Evolutionary conservation across 2,329 filamentous ascomycete species (phyloP).

Genomic region (Rhynchosporium graminicola): DNA sequence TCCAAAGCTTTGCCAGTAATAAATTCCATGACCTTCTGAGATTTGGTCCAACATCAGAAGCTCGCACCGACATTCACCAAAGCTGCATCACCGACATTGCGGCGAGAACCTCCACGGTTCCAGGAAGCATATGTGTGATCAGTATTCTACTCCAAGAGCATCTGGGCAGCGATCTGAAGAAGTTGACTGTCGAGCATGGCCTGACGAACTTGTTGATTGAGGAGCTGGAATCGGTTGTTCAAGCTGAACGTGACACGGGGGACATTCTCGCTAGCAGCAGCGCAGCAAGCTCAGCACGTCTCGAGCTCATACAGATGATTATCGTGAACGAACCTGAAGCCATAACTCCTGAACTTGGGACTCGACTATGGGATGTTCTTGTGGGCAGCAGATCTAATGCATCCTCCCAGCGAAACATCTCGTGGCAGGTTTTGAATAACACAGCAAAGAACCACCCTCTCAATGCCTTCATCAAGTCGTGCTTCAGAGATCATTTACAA

Average conservation of each 20-base stretch:
- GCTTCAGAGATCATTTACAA: constrained; percentile 59
- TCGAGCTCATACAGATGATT: constrained; percentile 58
- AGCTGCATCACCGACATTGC: constrained; percentile 70
- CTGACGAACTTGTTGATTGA: constrained; percentile 62
- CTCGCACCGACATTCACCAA: constrained; percentile 62
- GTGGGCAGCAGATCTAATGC: constrained; percentile 65
- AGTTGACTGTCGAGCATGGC: constrained; percentile 61
- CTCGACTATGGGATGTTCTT: constrained; percentile 69
- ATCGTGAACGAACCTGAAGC: constrained; percentile 62
- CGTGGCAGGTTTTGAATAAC: constrained; percentile 67
- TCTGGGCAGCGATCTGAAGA: constrained; percentile 53
- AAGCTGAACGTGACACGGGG: constrained; percentile 32
- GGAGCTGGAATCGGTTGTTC: constrained; percentile 56
- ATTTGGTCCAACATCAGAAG: constrained; percentile 55
- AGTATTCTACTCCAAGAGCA: constrained; percentile 50
- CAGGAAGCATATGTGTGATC: constrained; percentile 73
- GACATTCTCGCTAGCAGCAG: constrained; percentile 41
- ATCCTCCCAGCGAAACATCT: constrained; percentile 60
- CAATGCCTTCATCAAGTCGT: constrained; percentile 56
- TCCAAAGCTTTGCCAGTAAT: constrained; percentile 63
- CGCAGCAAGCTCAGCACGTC: constrained; percentile 53
- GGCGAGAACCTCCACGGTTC: constrained; percentile 60
- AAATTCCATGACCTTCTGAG: constrained; percentile 62
- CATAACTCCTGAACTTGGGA: constrained; percentile 62
- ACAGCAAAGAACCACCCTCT: constrained; percentile 47